A percentile compares a stretch with the other conserved stretches of the same genome.
Conservation (phyloP, 768 basidiomycete species). For the Paxillus involutus region DNA sequence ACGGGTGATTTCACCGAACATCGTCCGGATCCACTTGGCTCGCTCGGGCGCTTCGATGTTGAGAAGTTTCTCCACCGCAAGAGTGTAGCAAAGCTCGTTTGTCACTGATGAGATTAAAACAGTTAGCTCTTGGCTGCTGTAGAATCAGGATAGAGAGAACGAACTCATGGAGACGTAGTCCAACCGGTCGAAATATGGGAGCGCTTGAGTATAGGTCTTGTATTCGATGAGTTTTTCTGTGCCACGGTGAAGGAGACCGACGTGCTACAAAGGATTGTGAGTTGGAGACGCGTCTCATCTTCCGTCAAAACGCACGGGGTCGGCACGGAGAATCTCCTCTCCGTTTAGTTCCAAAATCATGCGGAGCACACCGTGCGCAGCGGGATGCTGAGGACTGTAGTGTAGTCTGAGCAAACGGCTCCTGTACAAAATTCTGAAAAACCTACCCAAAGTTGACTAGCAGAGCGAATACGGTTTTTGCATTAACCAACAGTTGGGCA, state of each 20-base stretch:
- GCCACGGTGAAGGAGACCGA: constrained; percentile 94
- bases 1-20: constrained; percentile 97
- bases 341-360: constrained; percentile 98
- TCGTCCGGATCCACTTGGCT: constrained; percentile 96
- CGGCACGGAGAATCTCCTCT: constrained; percentile 88
- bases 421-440: background rate
- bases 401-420: background rate
- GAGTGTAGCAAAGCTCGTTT: constrained; percentile 95
- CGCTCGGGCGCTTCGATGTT: constrained; percentile 97
- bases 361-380: constrained; percentile 96
- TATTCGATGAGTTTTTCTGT: constrained; percentile 99
- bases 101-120: constrained; percentile 67
- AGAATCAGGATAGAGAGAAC: constrained; percentile 27
- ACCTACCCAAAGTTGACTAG: constrained; percentile 89
- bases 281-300: background rate
- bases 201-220: constrained; percentile 96
- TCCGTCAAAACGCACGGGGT: constrained; percentile 54
- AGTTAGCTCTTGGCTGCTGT: constrained; percentile 1
- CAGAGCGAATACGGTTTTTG: constrained; percentile 2
- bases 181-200: constrained; percentile 98
- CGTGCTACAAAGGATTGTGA: constrained; percentile 55
- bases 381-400: constrained; percentile 84
- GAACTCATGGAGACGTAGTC: constrained; percentile 99
- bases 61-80: constrained; percentile 96
- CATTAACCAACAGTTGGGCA: background rate